phyloP scores from a whole-genome alignment of 169 alveolate genomes.

The Plasmodium vivax region DNA sequence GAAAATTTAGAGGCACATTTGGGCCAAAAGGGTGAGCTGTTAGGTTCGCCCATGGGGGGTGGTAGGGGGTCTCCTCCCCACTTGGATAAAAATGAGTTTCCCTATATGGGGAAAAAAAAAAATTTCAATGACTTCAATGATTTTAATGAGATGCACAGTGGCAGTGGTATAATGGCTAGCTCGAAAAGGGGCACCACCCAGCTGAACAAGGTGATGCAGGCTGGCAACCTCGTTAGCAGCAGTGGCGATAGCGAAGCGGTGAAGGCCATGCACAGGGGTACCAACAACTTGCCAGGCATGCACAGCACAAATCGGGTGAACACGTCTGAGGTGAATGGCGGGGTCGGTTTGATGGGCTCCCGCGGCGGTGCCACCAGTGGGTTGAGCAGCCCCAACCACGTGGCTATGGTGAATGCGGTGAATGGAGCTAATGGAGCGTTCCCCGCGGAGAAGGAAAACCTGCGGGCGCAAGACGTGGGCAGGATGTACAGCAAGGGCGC shows the following conservation, averaged over 20 bases:
- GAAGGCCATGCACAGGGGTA: slow-evolving; percentile 22
- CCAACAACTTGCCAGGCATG: background rate
- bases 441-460: background rate
- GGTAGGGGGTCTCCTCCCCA: background rate
- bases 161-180: background rate
- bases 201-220: background rate
- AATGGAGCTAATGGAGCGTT: background rate
- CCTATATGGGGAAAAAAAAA: background rate
- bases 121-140: background rate
- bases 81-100: background rate
- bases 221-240: slow-evolving; percentile 9
- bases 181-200: background rate
- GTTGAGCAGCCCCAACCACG: background rate
- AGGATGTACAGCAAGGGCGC: background rate
- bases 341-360: background rate
- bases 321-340: background rate
- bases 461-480: background rate
- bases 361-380: background rate
- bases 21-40: background rate
- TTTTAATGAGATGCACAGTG: background rate
- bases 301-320: background rate
- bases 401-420: background rate
- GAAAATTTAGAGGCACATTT: background rate
- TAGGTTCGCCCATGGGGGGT: background rate
- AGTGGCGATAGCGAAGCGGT: slow-evolving; percentile 10